phyloP scores from a whole-genome alignment of 805 yeast genomes.

The Wickerhamomyces xylosicus region DNA sequence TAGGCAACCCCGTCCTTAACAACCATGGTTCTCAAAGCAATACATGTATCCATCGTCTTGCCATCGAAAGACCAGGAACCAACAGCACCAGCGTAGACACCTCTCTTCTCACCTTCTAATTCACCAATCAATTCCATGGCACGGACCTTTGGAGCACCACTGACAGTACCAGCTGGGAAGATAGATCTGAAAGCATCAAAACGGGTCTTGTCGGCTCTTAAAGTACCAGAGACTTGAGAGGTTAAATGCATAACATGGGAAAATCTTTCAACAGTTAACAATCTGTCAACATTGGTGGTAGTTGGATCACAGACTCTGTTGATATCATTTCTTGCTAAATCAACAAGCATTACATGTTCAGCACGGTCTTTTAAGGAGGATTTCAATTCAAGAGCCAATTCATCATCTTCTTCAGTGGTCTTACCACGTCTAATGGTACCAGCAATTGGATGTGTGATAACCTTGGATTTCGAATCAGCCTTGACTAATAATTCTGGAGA shows the following conservation, averaged over 20 bases:
- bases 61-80: slow-evolving; percentile 97
- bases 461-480: slow-evolving; percentile 58
- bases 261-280: slow-evolving; percentile 84
- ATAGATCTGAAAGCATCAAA: slow-evolving; percentile 97
- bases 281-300: slow-evolving; percentile 77
- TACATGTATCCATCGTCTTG: slow-evolving; percentile 94
- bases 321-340: slow-evolving; percentile 91
- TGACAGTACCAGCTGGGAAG: slow-evolving; percentile 98
- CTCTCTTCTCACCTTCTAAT: slow-evolving; percentile 85
- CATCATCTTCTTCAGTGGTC: slow-evolving; percentile 86
- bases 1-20: slow-evolving; percentile 84
- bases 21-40: slow-evolving; percentile 95
- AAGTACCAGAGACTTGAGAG: slow-evolving; percentile 86
- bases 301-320: slow-evolving; percentile 88
- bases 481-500: slow-evolving; percentile 92
- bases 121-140: slow-evolving; percentile 95
- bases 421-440: slow-evolving; percentile 91
- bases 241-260: slow-evolving; percentile 97
- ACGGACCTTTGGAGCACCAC: slow-evolving; percentile 95
- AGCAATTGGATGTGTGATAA: slow-evolving; percentile 95
- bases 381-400: slow-evolving; percentile 62
- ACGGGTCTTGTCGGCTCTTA: slow-evolving; percentile 74
- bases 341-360: slow-evolving; percentile 98
- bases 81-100: slow-evolving; percentile 97
- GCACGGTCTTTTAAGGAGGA: slow-evolving; percentile 86